These are phyloP conservation scores for Insectozyma bohioensis DNA, from an alignment of 1,139 yeast species.

Conservation along the genomic window DNA sequence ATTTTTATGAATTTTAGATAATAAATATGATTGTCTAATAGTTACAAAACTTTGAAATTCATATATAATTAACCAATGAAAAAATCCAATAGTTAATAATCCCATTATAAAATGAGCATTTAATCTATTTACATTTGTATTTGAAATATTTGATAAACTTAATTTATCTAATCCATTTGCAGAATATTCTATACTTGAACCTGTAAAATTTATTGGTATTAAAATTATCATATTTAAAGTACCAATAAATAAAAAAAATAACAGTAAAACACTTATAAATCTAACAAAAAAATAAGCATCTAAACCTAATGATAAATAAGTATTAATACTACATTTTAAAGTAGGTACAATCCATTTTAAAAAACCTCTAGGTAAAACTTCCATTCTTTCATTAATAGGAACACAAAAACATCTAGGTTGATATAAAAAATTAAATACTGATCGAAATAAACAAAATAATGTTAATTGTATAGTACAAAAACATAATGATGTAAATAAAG, in stretches of 20 bases:
- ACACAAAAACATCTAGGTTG: constrained; percentile 55
- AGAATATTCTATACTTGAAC: constrained; percentile 28
- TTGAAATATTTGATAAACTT: constrained; percentile 62
- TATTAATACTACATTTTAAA: constrained; percentile 35
- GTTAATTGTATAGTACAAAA: constrained; percentile 53
- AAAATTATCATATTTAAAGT: constrained; percentile 51
- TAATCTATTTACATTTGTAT: constrained; percentile 42
- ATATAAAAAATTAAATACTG: constrained; percentile 48
- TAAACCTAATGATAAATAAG: constrained; percentile 52
- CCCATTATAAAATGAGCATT: constrained; percentile 57
- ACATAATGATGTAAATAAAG: constrained; percentile 50
- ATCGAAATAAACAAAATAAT: constrained; percentile 52
- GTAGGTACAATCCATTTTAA: constrained; percentile 52
- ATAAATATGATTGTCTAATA: constrained; percentile 41
- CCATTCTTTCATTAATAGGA: constrained; percentile 37
- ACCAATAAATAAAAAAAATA: constrained; percentile 52
- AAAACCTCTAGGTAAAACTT: constrained; percentile 38
- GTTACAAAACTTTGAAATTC: constrained; percentile 51
- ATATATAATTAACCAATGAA: constrained; percentile 50
- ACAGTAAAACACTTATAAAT: constrained; percentile 46
- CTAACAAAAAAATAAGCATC: constrained; percentile 66
- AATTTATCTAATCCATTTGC: constrained; percentile 56
- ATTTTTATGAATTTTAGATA: constrained; percentile 24
- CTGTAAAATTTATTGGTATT: constrained; percentile 56
- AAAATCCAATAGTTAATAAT: constrained; percentile 48